A percentile compares a stretch with the other conserved stretches of the same genome.
phyloP scores from a whole-genome alignment of 1,139 yeast species.

The Diutina ranongensis region DNA sequence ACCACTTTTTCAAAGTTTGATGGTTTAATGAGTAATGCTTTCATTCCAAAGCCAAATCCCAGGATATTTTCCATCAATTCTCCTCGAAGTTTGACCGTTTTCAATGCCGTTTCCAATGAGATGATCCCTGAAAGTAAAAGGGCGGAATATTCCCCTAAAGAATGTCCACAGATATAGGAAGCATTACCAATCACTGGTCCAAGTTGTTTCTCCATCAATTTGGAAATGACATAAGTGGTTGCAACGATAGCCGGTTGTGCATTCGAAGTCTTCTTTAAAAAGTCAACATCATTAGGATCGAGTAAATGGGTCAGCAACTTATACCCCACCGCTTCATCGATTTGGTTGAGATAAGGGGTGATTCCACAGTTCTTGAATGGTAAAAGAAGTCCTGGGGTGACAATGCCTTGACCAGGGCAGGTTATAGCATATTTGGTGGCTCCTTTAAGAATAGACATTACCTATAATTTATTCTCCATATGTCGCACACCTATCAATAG shows the following conservation, averaged over 20 bases:
- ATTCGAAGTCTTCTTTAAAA: background rate
- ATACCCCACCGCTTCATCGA: background rate
- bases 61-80: background rate
- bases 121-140: background rate
- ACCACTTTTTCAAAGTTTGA: slow-evolving; percentile 11
- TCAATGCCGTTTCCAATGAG: background rate
- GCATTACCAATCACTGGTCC: background rate
- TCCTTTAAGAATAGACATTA: too few relatives aligned
- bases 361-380: background rate
- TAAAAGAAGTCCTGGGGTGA: background rate
- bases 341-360: background rate
- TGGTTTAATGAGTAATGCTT: slow-evolving; percentile 21
- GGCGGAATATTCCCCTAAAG: slow-evolving; percentile 3
- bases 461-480: too few relatives aligned
- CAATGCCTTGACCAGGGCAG: slow-evolving; percentile 3
- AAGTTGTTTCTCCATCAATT: background rate
- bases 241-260: slow-evolving; percentile 5
- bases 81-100: background rate
- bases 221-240: slow-evolving; percentile 3
- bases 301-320: background rate
- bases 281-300: background rate
- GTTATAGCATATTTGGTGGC: slow-evolving; percentile 3
- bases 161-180: background rate
- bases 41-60: slow-evolving; percentile 21
- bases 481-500: too few relatives aligned